These are phyloP conservation scores for Pseudogymnoascus sp. DNA, from an alignment of 2,329 filamentous ascomycete species.

Conservation along the genomic window DNA sequence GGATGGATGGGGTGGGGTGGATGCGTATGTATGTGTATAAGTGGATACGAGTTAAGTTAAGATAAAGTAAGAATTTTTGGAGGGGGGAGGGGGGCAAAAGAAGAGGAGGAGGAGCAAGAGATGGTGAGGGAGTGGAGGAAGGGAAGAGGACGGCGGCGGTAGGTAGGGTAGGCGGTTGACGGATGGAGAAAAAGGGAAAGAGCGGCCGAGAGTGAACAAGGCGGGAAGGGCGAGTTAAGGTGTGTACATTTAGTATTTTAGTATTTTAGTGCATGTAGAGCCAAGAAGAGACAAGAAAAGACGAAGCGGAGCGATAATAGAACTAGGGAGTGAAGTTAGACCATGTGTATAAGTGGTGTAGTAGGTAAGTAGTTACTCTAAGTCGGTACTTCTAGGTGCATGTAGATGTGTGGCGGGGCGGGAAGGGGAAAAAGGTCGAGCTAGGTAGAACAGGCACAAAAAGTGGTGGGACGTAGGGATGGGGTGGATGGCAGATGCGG, in stretches of 20 bases:
- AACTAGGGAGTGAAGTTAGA: background rate
- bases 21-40: background rate
- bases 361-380: background rate
- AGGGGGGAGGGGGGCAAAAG: background rate
- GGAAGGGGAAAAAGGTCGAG: background rate
- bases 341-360: background rate
- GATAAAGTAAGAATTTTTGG: background rate
- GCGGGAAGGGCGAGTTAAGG: background rate
- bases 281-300: background rate
- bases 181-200: background rate
- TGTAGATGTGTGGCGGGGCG: background rate
- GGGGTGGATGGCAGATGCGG: background rate
- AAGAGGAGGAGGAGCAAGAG: background rate
- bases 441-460: background rate
- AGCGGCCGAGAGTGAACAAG: background rate
- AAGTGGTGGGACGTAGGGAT: background rate
- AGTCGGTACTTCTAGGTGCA: background rate
- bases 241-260: background rate
- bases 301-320: background rate
- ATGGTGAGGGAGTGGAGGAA: no score
- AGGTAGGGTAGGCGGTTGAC: background rate
- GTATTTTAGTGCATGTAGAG: no score
- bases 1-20: background rate
- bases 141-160: background rate
- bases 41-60: background rate